Conservation (phyloP, 768 basidiomycete genomes). For the Leccinum boreale region DNA sequence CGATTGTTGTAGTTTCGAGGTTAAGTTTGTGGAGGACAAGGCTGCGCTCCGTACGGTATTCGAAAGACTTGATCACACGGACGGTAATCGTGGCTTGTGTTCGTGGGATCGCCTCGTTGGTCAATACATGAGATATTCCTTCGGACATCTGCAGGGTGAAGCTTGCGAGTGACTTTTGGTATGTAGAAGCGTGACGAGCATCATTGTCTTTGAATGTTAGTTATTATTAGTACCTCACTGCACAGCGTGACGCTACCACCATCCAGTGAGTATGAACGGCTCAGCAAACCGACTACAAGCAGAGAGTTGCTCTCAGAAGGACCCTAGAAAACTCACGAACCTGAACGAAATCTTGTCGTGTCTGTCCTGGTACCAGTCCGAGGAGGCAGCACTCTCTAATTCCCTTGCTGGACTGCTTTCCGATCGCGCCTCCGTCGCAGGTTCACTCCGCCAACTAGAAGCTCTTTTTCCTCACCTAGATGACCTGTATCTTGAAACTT, state of each 20-base stretch:
- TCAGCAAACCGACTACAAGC: slow-evolving; percentile 10
- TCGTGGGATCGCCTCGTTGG: slow-evolving; percentile 63
- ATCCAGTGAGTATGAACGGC: slow-evolving; percentile 11
- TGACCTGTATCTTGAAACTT: slow-evolving; percentile 56
- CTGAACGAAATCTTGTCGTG: slow-evolving; percentile 71
- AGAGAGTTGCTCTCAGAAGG: slow-evolving; percentile 12
- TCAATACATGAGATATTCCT: slow-evolving; percentile 44
- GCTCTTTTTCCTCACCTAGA: slow-evolving; percentile 61
- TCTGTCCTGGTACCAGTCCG: slow-evolving; percentile 69
- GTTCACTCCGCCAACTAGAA: slow-evolving; percentile 60
- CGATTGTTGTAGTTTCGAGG: slow-evolving; percentile 75
- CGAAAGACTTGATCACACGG: slow-evolving; percentile 93
- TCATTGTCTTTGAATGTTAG: too few relatives aligned
- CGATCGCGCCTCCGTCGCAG: slow-evolving; percentile 59
- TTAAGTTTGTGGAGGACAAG: slow-evolving; percentile 82
- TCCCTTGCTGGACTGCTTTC: slow-evolving; percentile 71
- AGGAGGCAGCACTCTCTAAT: slow-evolving; percentile 73
- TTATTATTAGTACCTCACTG: too few relatives aligned
- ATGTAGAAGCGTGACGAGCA: too few relatives aligned
- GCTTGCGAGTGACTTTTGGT: not conserved
- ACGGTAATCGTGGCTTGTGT: slow-evolving; percentile 85
- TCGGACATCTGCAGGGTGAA: slow-evolving; percentile 26
- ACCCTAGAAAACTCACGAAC: slow-evolving; percentile 47
- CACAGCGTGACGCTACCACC: not conserved
- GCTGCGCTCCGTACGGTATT: slow-evolving; percentile 84